These are phyloP conservation scores for Coemansia sp. DNA, from an alignment of 192 early-diverging fungal genomes.

Conservation along the genomic window DNA sequence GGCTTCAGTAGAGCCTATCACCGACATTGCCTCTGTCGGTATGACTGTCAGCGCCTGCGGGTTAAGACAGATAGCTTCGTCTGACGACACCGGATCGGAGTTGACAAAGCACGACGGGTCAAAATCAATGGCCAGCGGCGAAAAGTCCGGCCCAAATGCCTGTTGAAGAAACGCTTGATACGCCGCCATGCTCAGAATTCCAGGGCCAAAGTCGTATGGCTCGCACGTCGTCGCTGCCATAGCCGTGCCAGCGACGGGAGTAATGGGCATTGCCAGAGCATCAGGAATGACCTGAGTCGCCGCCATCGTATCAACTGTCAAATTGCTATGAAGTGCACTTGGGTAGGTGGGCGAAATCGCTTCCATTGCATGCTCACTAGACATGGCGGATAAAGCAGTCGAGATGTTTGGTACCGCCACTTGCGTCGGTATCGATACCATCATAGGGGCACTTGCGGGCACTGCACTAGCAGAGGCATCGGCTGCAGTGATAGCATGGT, in stretches of 20 bases:
- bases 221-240: slow-evolving; percentile 7
- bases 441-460: neutral
- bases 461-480: neutral
- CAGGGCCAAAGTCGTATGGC: slow-evolving; percentile 1
- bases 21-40: neutral
- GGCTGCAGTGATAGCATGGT: neutral
- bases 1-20: neutral
- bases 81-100: slow-evolving; percentile 13
- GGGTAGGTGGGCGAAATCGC: neutral
- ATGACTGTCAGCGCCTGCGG: slow-evolving; percentile 7
- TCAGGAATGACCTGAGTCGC: neutral
- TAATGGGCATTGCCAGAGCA: neutral
- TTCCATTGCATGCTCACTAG: neutral
- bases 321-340: neutral
- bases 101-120: slow-evolving; percentile 34
- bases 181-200: slow-evolving; percentile 2
- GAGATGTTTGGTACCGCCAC: neutral
- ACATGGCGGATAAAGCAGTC: neutral
- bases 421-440: neutral
- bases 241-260: neutral
- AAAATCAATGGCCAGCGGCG: slow-evolving; percentile 34
- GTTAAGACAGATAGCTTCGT: slow-evolving; percentile 13
- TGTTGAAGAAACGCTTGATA: slow-evolving; percentile 23
- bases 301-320: neutral
- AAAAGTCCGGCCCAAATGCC: slow-evolving; percentile 28